These are phyloP conservation scores for Neocallimastix lanati DNA, from an alignment of 192 early-diverging fungal genomes.

Conservation along the genomic window DNA sequence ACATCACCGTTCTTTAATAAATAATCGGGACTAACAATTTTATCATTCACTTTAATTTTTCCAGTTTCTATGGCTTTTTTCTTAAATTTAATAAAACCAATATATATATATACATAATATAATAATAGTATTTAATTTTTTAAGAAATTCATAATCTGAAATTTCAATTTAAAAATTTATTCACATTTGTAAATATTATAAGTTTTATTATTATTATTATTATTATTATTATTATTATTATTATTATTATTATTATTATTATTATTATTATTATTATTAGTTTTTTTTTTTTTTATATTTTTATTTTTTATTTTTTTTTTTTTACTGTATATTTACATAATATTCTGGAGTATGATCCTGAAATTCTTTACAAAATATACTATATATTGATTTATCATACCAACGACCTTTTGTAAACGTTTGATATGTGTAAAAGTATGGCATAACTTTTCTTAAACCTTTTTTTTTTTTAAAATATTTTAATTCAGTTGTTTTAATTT, in stretches of 20 bases:
- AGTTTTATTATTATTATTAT: constrained; percentile 1
- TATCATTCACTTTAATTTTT: constrained; percentile 60
- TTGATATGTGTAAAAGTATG: constrained; percentile 65
- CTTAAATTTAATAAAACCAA: too few relatives aligned
- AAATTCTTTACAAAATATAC: constrained; percentile 75
- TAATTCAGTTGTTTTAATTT: too few relatives aligned
- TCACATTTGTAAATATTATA: too few relatives aligned
- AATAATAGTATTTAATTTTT: too few relatives aligned
- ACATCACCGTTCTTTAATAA: constrained; percentile 59
- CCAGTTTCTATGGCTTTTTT: constrained; percentile 58
- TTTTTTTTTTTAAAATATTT: too few relatives aligned
- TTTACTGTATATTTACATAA: too few relatives aligned
- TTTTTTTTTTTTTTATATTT: neutral
- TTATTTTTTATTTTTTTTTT: too few relatives aligned
- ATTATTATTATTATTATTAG: neutral
- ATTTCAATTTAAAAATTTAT: too few relatives aligned
- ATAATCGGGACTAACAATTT: constrained; percentile 30
- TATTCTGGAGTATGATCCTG: constrained; percentile 59
- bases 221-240: neutral
- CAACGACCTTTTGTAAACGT: constrained; percentile 82
- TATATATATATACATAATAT: too few relatives aligned
- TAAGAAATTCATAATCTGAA: too few relatives aligned
- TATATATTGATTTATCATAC: constrained; percentile 52
- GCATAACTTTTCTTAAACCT: constrained; percentile 64
- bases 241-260: too few relatives aligned